Percentiles rank a stretch among this genome's conserved stretches.
Conservation (phyloP, 306 rosid species). For the Trichosanthes cucumerina region DNA sequence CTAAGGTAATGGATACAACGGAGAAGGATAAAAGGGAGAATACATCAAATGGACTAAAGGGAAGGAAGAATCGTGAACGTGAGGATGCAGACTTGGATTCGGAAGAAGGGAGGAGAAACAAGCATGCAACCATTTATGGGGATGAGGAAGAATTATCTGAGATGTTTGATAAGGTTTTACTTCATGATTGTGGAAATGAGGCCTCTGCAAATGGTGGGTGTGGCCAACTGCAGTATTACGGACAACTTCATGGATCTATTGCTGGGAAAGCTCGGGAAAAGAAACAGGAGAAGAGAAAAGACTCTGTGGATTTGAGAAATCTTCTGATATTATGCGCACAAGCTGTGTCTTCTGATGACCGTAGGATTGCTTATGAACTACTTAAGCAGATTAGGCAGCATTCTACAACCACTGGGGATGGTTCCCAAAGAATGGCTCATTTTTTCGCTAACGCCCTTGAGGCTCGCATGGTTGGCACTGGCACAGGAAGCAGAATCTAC, state of each 20-base stretch:
- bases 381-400: conserved; percentile 16
- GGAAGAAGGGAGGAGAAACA: conserved; percentile 41
- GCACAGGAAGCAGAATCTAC: conserved; percentile 7
- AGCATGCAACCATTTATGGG: conserved; percentile 31
- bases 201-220: conserved; percentile 3
- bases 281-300: conserved; percentile 12
- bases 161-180: conserved; percentile 36
- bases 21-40: conserved; percentile 28
- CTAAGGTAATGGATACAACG: conserved; percentile 5
- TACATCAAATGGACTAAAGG: conserved; percentile 22
- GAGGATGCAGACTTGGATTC: conserved; percentile 18
- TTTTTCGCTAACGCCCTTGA: conserved; percentile 14
- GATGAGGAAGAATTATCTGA: conserved; percentile 44
- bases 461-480: conserved; percentile 18
- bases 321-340: conserved; percentile 15
- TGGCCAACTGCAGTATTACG: conserved; percentile 6
- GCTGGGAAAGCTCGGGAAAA: conserved; percentile 8
- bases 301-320: conserved; percentile 14
- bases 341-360: conserved; percentile 12
- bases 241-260: neutral
- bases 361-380: conserved; percentile 11
- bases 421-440: conserved; percentile 19
- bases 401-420: conserved; percentile 10
- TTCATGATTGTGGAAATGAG: conserved; percentile 18
- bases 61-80: conserved; percentile 40